Evolutionary conservation across 2,329 filamentous ascomycete species (phyloP), one percentile per base, ranked within the genome.

Genomic region (Boeremia exigua): DNA sequence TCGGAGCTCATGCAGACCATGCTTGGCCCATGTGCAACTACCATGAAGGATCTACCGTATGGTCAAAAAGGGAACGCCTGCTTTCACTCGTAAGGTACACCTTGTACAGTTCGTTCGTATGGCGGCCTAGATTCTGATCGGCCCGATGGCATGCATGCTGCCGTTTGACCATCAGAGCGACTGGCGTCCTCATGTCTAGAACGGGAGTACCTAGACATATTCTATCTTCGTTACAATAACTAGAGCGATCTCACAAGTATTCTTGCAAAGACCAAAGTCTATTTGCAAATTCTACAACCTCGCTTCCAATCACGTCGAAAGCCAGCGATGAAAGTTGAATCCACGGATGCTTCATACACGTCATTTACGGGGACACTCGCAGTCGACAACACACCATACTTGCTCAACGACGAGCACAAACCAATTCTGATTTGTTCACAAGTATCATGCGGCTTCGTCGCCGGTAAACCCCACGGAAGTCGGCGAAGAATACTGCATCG

Each of bases 81-180:
- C 2, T 8, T 43, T 33, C 28, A 12, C 19, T 44, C 32, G 44
- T 19, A 38, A 27, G 28, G 19, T 15, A 23, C 7, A 27, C 17
- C 27, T 40, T 34, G 39, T 40, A 55, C 44, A 23, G 29, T 23
- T 46, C n/a, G 15, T 40, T 45, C 14, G 34, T 33, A 28, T 23
- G 29, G 45, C 15, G 34, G n/a, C n/a, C 38, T 49, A 29, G 45
- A 25, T n/a, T 29, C 8, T 14, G 19, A 33, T 46, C 40, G 52
- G 52, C 28, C 52, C 52, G 45, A 40, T 45, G 46, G 28, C 15
- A 23, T 38, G 39, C 52, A 46, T 29, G 23, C 23, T 40, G 44
- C 32, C 32, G 6, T 11, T 38, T 37, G 25, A 32, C 37, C 33
- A 6, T 17, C 33, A 23, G 30, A 17, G 17, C 17, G n/a, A 48